Evolutionary conservation across 2,329 filamentous ascomycete species (phyloP).

Genomic region (Fusarium concolor): DNA sequence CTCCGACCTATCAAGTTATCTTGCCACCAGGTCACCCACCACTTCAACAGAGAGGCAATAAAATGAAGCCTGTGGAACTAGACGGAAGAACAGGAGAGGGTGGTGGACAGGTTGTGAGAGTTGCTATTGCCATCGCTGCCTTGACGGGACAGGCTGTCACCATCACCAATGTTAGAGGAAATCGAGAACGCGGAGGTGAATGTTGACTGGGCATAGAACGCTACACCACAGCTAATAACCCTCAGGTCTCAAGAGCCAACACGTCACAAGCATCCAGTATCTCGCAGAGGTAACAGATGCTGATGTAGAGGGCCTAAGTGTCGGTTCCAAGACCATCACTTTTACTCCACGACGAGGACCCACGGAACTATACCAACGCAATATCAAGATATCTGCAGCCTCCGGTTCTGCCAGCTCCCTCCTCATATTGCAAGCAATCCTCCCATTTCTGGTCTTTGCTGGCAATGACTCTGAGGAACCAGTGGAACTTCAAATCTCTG

Average conservation of each 20-base stretch:
- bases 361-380: conserved; percentile 54
- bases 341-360: conserved; percentile 59
- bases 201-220: conserved; percentile 2
- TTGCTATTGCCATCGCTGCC: conserved; percentile 67
- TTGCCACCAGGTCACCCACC: conserved; percentile 21
- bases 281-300: conserved; percentile 65
- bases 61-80: conserved; percentile 57
- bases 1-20: conserved; percentile 1
- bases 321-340: conserved; percentile 63
- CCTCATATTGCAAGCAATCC: conserved; percentile 69
- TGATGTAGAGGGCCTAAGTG: conserved; percentile 60
- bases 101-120: conserved; percentile 69
- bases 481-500: conserved; percentile 63
- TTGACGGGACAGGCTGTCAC: conserved; percentile 65
- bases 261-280: conserved; percentile 66
- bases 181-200: conserved; percentile 55
- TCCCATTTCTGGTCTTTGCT: conserved; percentile 69
- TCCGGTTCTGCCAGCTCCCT: conserved; percentile 65
- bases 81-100: conserved; percentile 71
- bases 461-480: conserved; percentile 57
- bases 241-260: conserved; percentile 69
- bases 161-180: conserved; percentile 67
- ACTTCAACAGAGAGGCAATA: conserved; percentile 3
- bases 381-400: conserved; percentile 62
- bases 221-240: conserved; percentile 9